Evolutionary conservation across 2,329 filamentous ascomycete genomes (phyloP).

Genomic region (Onygenales sp.): DNA sequence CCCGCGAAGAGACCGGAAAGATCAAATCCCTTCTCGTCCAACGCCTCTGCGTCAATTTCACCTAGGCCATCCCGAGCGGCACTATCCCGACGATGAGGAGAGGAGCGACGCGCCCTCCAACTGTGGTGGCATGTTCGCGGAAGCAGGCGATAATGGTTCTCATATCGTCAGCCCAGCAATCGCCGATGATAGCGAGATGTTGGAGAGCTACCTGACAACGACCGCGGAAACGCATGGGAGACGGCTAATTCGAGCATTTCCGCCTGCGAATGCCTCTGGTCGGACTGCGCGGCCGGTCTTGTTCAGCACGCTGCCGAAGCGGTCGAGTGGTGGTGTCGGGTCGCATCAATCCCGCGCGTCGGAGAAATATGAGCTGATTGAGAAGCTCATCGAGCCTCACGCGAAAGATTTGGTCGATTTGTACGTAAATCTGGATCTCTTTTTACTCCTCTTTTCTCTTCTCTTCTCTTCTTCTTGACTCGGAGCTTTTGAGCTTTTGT

Average conservation of each 20-base stretch:
- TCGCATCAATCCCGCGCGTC: conserved; percentile 15
- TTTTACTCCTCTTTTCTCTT: no score
- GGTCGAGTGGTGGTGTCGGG: conserved; percentile 27
- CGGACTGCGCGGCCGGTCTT: conserved; percentile 26
- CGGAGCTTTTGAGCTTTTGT: no score
- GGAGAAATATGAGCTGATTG: conserved; percentile 40
- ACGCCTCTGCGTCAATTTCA: not conserved
- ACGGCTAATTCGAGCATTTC: conserved; percentile 15
- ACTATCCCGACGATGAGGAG: not conserved
- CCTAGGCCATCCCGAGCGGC: not conserved
- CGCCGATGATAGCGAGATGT: conserved; percentile 44
- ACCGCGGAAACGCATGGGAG: conserved; percentile 13
- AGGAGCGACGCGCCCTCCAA: not conserved
- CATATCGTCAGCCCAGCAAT: conserved; percentile 46
- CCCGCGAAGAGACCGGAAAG: not conserved
- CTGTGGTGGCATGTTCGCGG: conserved; percentile 11
- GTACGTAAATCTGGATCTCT: conserved; percentile 20
- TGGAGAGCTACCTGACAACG: conserved; percentile 42
- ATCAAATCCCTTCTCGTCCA: not conserved
- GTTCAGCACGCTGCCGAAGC: conserved; percentile 40
- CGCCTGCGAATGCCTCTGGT: conserved; percentile 9
- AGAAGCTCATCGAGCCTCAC: conserved; percentile 43
- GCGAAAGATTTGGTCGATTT: conserved; percentile 34
- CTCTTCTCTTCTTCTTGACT: no score
- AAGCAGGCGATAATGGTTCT: conserved; percentile 28